phyloP scores from a whole-genome alignment of 306 rosid genomes.

The Notholithocarpus densiflorus region DNA sequence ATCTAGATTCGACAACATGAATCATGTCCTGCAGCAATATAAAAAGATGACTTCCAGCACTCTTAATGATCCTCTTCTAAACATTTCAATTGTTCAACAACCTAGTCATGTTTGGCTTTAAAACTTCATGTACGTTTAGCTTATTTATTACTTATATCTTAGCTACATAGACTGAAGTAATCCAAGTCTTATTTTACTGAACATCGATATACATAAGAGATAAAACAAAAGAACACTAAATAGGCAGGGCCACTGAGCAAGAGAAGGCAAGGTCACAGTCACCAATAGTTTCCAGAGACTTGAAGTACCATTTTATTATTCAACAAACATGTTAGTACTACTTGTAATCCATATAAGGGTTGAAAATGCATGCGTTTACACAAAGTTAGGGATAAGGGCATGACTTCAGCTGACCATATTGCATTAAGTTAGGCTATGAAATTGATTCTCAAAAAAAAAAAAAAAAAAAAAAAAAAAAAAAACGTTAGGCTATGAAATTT shows the following conservation, averaged over 20 bases:
- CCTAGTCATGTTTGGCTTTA: background rate
- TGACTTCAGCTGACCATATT: background rate
- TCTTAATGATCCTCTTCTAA: background rate
- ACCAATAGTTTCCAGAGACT: background rate
- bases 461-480: too few relatives aligned
- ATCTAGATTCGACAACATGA: conserved; percentile 68
- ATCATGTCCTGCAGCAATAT: conserved; percentile 63
- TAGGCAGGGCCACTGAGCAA: background rate
- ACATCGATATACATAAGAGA: background rate
- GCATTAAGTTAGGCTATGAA: background rate
- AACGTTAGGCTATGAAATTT: background rate
- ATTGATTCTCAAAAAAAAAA: too few relatives aligned
- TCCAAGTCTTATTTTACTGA: too few relatives aligned
- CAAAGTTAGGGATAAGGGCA: background rate
- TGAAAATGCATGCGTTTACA: background rate
- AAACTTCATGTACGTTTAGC: background rate
- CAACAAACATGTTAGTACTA: background rate
- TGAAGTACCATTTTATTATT: background rate
- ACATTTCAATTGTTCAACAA: background rate
- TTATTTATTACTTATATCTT: background rate
- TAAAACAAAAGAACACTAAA: background rate
- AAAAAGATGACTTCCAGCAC: conserved; percentile 1
- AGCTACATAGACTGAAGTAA: background rate
- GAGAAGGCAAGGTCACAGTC: background rate
- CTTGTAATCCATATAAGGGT: background rate